Conservation (phyloP, 768 basidiomycete species). For the Xerocomellus intermedius region DNA sequence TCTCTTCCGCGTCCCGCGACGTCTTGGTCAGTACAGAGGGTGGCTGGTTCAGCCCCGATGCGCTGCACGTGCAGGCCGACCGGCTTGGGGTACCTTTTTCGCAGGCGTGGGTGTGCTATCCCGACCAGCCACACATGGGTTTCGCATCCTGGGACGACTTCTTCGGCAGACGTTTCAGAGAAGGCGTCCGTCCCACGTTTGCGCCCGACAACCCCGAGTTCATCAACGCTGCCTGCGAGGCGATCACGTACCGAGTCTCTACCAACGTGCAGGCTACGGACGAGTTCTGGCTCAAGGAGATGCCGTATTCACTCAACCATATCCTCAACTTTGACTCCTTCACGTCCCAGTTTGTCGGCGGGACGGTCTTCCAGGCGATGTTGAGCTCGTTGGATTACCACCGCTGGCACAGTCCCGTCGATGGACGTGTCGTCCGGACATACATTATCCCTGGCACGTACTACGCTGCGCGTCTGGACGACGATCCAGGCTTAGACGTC, state of each 20-base stretch:
- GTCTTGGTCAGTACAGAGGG: slow-evolving; percentile 39
- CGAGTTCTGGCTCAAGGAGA: slow-evolving; percentile 60
- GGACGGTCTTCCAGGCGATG: slow-evolving; percentile 56
- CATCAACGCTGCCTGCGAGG: slow-evolving; percentile 55
- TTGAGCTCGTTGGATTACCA: slow-evolving; percentile 56
- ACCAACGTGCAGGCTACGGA: slow-evolving; percentile 41
- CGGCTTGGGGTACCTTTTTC: slow-evolving; percentile 32
- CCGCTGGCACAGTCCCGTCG: slow-evolving; percentile 62
- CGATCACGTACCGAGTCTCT: slow-evolving; percentile 43
- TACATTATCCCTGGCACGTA: slow-evolving; percentile 50
- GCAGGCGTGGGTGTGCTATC: slow-evolving; percentile 43
- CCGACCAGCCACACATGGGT: slow-evolving; percentile 41
- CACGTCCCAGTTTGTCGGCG: slow-evolving; percentile 45
- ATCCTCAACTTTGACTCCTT: slow-evolving; percentile 47
- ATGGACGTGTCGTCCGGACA: slow-evolving; percentile 40
- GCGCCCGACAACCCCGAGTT: slow-evolving; percentile 28
- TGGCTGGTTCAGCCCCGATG: slow-evolving; percentile 50
- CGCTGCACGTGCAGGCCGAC: slow-evolving; percentile 15
- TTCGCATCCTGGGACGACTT: slow-evolving; percentile 54
- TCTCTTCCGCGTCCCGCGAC: slow-evolving; percentile 39
- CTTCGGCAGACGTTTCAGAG: slow-evolving; percentile 48
- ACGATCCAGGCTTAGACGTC: slow-evolving; percentile 26
- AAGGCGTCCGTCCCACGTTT: slow-evolving; percentile 40
- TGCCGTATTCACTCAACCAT: slow-evolving; percentile 57
- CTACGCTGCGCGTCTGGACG: slow-evolving; percentile 39